Percentiles rank a stretch among this genome's conserved stretches.
Conservation (phyloP, 257 asterid species). For the Nicotiana noctiflora region DNA sequence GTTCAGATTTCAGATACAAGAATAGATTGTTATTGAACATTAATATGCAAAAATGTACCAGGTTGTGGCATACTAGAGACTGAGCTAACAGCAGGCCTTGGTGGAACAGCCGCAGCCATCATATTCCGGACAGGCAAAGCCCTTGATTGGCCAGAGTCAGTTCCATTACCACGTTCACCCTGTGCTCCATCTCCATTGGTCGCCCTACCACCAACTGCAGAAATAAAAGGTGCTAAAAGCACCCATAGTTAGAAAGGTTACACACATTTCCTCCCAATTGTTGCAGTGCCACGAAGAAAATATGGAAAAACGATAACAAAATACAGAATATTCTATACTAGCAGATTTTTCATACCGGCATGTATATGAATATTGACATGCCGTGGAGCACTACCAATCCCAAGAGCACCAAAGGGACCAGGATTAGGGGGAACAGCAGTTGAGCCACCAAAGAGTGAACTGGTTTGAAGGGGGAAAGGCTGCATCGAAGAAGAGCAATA, state of each 20-base stretch:
- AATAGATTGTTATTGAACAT: neutral
- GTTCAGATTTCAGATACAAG: neutral
- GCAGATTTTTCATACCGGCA: conserved; percentile 41
- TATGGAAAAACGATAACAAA: neutral
- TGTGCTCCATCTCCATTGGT: conserved; percentile 45
- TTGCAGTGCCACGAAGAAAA: neutral
- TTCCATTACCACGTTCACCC: conserved; percentile 38
- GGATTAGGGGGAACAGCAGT: conserved; percentile 38
- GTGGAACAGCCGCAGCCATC: conserved; percentile 29
- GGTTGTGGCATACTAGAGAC: conserved; percentile 33
- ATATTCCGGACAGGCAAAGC: conserved; percentile 27
- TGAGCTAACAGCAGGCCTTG: conserved; percentile 31
- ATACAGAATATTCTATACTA: neutral
- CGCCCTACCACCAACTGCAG: conserved; percentile 44
- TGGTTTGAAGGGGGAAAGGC: conserved; percentile 89
- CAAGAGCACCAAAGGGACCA: conserved; percentile 48
- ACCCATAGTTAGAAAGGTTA: neutral
- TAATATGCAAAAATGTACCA: conserved; percentile 25
- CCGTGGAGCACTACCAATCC: conserved; percentile 51
- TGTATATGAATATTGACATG: conserved; percentile 84
- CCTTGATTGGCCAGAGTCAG: conserved; percentile 44
- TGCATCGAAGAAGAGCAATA: conserved; percentile 27
- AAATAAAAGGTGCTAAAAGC: conserved; percentile 12
- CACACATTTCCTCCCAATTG: neutral
- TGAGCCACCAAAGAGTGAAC: conserved; percentile 61